Percentiles rank a stretch among this genome's conserved stretches.
Conservation (phyloP, 2,329 filamentous ascomycete species). For the Sclerotiophoma versabilis region DNA sequence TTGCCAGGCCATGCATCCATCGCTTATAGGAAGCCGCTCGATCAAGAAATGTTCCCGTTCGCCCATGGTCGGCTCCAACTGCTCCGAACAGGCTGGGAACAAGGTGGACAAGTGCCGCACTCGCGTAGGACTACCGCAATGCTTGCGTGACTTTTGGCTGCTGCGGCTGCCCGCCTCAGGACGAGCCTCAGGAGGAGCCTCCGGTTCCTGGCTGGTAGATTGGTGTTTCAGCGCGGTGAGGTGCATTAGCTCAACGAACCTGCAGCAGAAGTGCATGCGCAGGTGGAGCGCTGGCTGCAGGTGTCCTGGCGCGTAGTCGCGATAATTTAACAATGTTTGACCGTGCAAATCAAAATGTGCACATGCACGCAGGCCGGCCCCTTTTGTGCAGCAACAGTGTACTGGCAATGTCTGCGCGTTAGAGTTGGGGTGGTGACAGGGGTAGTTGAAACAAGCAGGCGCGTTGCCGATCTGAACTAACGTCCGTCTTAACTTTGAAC, state of each 20-base stretch:
- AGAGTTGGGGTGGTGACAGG: conserved; percentile 1
- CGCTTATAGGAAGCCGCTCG: conserved; percentile 8
- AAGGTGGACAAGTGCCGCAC: conserved; percentile 7
- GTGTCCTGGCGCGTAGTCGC: conserved; percentile 13
- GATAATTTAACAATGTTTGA: conserved; percentile 9
- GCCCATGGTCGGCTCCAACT: conserved; percentile 8
- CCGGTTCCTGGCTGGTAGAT: conserved; percentile 7
- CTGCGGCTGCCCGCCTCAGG: conserved; percentile 5
- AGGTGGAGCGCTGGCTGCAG: conserved; percentile 5
- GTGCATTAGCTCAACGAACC: conserved; percentile 15
- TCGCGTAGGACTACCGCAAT: conserved; percentile 13
- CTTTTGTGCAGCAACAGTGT: conserved; percentile 16
- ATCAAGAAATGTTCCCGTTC: conserved; percentile 13
- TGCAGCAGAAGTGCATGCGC: conserved; percentile 9
- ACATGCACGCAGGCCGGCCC: not conserved
- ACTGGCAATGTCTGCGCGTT: conserved; percentile 1
- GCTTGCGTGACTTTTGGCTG: conserved; percentile 3
- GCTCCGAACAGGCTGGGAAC: conserved; percentile 1
- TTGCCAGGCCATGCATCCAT: conserved; percentile 4
- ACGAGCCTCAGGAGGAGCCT: conserved; percentile 12
- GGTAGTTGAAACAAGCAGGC: conserved; percentile 27
- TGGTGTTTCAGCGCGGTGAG: conserved; percentile 11
- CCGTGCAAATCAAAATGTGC: conserved; percentile 12
- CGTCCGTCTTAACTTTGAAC: conserved; percentile 15
- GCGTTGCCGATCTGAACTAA: conserved; percentile 14